Evolutionary conservation across 2,329 filamentous ascomycete genomes (phyloP).

Genomic region (Cyphellophora europaea): DNA sequence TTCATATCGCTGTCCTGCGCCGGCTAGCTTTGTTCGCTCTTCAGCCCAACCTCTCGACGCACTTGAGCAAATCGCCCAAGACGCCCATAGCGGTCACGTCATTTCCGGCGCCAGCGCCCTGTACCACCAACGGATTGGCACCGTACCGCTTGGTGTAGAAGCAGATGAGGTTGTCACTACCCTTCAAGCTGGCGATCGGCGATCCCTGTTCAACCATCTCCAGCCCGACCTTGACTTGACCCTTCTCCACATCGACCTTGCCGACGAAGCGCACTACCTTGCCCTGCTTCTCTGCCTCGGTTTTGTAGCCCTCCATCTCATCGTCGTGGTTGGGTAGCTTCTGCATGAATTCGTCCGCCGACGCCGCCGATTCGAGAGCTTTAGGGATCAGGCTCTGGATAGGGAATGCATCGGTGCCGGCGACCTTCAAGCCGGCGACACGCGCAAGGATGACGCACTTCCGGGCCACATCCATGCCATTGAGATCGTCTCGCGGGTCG

Average conservation of each 20-base stretch:
- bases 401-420: conserved; percentile 79
- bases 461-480: conserved; percentile 82
- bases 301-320: conserved; percentile 84
- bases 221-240: conserved; percentile 81
- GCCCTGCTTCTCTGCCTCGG: conserved; percentile 72
- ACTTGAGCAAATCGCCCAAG: conserved; percentile 85
- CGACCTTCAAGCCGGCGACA: conserved; percentile 69
- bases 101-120: conserved; percentile 87
- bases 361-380: conserved; percentile 67
- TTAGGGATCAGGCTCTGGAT: conserved; percentile 88
- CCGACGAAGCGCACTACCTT: conserved; percentile 94
- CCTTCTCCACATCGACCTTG: conserved; percentile 74
- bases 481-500: conserved; percentile 76
- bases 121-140: conserved; percentile 80
- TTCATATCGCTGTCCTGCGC: too few relatives aligned
- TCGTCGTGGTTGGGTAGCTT: conserved; percentile 72
- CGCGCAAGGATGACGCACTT: conserved; percentile 93
- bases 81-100: conserved; percentile 98
- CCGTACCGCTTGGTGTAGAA: conserved; percentile 97
- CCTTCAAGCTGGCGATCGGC: conserved; percentile 88
- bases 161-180: conserved; percentile 97
- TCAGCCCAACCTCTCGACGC: conserved; percentile 62
- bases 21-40: conserved; percentile 16
- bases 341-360: conserved; percentile 77
- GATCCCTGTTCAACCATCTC: conserved; percentile 82